phyloP scores from a whole-genome alignment of 305 asterid species.

The Stenogyne calaminthoides region DNA sequence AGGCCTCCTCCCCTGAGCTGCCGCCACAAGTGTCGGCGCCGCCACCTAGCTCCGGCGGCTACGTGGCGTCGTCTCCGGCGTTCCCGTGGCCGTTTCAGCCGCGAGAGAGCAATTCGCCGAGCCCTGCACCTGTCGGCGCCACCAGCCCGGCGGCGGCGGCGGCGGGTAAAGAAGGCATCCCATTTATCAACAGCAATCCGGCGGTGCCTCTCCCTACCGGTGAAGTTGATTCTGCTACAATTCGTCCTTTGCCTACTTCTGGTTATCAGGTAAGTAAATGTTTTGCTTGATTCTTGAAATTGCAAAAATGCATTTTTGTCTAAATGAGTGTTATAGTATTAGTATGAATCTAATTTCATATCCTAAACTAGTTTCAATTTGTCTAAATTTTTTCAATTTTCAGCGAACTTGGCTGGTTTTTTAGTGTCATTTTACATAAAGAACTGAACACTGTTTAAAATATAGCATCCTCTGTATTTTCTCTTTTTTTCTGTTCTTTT shows the following conservation, averaged over 20 bases:
- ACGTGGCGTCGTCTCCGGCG: slow-evolving; percentile 62
- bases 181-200: slow-evolving; percentile 84
- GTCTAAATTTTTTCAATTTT: not conserved
- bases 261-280: slow-evolving; percentile 38
- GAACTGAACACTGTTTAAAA: not conserved
- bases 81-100: slow-evolving; percentile 77
- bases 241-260: slow-evolving; percentile 61
- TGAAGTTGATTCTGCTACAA: slow-evolving; percentile 80
- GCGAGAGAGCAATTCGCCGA: slow-evolving; percentile 40
- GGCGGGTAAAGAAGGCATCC: slow-evolving; percentile 63
- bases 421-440: not conserved
- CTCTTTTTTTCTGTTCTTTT: not conserved
- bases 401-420: not conserved
- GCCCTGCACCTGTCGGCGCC: slow-evolving; percentile 46
- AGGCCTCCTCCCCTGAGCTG: slow-evolving; percentile 26
- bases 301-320: not conserved
- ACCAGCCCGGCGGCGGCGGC: slow-evolving; percentile 40
- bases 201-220: slow-evolving; percentile 94
- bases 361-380: too few species aligned
- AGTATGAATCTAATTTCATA: too few species aligned
- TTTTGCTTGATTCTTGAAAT: not conserved
- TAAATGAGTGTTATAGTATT: not conserved
- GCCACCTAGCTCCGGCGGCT: slow-evolving; percentile 47
- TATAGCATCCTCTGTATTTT: not conserved
- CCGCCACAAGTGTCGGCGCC: slow-evolving; percentile 34